Percentiles rank a stretch among this genome's conserved stretches.
phyloP scores from a whole-genome alignment of 2,329 filamentous ascomycete species.

The Neurospora crassa region DNA sequence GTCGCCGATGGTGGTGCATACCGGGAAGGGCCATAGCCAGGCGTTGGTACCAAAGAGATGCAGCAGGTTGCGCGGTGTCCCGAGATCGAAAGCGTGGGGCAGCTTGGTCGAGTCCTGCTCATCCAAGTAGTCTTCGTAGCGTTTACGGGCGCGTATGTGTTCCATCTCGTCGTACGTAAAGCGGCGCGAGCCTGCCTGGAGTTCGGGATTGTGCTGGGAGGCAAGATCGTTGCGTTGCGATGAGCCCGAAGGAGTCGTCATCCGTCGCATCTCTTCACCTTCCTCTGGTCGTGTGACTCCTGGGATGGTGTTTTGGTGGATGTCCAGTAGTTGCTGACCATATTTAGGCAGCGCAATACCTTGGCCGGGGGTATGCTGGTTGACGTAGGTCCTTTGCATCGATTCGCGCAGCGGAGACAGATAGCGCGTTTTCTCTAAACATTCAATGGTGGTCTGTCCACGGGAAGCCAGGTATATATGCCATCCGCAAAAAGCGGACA shows the following conservation, averaged over 20 bases:
- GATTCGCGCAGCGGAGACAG: conserved; percentile 67
- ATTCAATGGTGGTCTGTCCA: conserved; percentile 92
- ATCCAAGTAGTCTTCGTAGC: conserved; percentile 69
- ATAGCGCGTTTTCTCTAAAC: conserved; percentile 90
- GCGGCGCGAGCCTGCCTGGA: conserved; percentile 29
- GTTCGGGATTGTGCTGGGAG: conserved; percentile 10
- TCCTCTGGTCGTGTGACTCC: conserved; percentile 75
- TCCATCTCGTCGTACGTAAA: conserved; percentile 47
- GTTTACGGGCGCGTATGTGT: conserved; percentile 41
- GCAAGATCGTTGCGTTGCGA: conserved; percentile 5
- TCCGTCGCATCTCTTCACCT: conserved; percentile 51
- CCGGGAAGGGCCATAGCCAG: conserved; percentile 67
- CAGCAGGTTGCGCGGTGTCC: conserved; percentile 65
- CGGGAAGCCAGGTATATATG: conserved; percentile 72
- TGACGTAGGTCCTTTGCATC: conserved; percentile 54
- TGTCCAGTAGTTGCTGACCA: conserved; percentile 67
- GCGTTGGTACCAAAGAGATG: conserved; percentile 74
- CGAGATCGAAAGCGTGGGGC: conserved; percentile 89
- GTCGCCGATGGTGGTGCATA: conserved; percentile 80
- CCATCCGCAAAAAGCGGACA: conserved; percentile 85
- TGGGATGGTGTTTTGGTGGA: conserved; percentile 72
- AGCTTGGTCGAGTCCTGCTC: conserved; percentile 81
- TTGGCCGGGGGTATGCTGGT: conserved; percentile 41
- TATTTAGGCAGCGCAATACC: conserved; percentile 46
- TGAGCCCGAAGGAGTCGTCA: conserved; percentile 2